Evolutionary conservation across 1,284 basidiomycete species (phyloP).

Genomic region (Heterobasidion occidentale): DNA sequence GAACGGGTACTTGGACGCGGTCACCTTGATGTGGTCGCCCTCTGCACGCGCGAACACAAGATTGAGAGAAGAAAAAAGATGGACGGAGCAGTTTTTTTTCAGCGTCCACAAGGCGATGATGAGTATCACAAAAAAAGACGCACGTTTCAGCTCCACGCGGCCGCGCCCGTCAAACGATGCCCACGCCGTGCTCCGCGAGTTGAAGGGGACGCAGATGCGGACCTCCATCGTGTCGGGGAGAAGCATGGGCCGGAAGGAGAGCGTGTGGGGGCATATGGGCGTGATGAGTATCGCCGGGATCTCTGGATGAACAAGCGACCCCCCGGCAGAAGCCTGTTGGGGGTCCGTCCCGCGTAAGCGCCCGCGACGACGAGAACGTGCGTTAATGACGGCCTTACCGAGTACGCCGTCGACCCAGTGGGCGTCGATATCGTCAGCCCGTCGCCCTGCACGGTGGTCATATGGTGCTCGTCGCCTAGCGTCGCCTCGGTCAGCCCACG

Average conservation of each 20-base stretch:
- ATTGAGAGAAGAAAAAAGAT: background rate
- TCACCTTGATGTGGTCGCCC: slow-evolving; percentile 99
- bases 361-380: background rate
- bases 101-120: background rate
- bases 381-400: slow-evolving; percentile 40
- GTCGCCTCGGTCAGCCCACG: background rate
- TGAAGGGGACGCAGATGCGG: slow-evolving; percentile 96
- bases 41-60: slow-evolving; percentile 39
- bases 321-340: slow-evolving; percentile 85
- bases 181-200: slow-evolving; percentile 97
- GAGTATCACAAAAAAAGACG: slow-evolving; percentile 24
- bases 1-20: slow-evolving; percentile 96
- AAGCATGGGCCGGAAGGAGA: slow-evolving; percentile 98
- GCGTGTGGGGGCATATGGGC: slow-evolving; percentile 97
- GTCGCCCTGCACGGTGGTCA: slow-evolving; percentile 99
- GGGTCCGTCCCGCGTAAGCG: slow-evolving; percentile 3
- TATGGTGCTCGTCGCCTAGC: slow-evolving; percentile 94
- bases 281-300: slow-evolving; percentile 96
- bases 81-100: background rate
- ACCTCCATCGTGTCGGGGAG: slow-evolving; percentile 98
- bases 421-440: slow-evolving; percentile 95
- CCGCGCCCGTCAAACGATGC: slow-evolving; percentile 98
- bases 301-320: slow-evolving; percentile 95
- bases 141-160: slow-evolving; percentile 90
- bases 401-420: slow-evolving; percentile 98